Evolutionary conservation across 345 rosid species (phyloP).

Genomic region (Angophora floribunda): DNA sequence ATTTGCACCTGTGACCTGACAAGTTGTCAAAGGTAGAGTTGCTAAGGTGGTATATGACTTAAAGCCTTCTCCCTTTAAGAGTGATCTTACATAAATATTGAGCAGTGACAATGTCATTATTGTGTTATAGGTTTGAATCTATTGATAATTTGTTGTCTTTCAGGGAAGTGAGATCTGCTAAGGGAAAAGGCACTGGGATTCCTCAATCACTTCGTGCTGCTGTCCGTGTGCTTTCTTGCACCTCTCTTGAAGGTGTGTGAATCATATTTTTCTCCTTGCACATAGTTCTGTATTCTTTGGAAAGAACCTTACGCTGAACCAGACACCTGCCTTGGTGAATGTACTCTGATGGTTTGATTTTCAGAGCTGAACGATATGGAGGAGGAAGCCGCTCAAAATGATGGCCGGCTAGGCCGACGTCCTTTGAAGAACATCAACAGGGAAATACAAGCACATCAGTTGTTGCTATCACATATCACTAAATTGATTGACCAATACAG

Average conservation of each 20-base stretch:
- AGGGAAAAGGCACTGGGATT: constrained; percentile 73
- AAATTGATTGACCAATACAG: constrained; percentile 21
- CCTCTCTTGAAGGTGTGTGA: constrained; percentile 38
- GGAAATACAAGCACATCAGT: constrained; percentile 60
- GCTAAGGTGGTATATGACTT: neutral
- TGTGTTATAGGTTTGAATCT: neutral
- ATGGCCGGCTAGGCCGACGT: constrained; percentile 73
- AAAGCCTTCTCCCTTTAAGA: neutral
- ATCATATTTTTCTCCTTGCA: neutral
- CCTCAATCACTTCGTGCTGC: constrained; percentile 83
- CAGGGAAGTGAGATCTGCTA: constrained; percentile 69
- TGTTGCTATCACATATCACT: constrained; percentile 37
- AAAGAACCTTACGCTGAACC: neutral
- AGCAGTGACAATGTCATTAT: neutral
- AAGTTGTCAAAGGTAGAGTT: neutral
- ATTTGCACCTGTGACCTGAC: neutral
- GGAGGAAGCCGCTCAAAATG: constrained; percentile 57
- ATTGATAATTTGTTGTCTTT: neutral
- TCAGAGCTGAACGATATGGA: constrained; percentile 54
- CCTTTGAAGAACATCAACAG: constrained; percentile 35
- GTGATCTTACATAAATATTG: neutral
- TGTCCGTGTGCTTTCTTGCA: constrained; percentile 62
- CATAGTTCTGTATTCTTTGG: neutral
- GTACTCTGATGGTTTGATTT: neutral
- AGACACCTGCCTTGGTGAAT: neutral